A percentile compares a stretch with the other conserved stretches of the same genome.
phyloP scores from a whole-genome alignment of 2,329 filamentous ascomycete species.

The Pyricularia pennisetigena region DNA sequence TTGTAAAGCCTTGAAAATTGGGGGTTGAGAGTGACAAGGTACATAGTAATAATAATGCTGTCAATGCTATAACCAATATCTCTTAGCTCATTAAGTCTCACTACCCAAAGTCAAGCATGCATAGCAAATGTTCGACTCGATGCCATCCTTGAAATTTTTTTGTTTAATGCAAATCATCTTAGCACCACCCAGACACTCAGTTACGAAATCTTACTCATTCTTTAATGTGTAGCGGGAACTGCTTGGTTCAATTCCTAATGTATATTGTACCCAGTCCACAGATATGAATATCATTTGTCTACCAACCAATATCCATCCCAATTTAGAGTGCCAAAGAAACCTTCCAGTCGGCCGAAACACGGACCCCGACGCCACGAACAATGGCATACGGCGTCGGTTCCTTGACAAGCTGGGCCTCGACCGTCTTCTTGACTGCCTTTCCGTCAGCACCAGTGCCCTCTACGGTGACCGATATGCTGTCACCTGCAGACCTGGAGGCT shows the following conservation, averaged over 20 bases:
- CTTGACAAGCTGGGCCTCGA: constrained; percentile 44
- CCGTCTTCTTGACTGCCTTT: constrained; percentile 42
- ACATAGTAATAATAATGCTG: neutral
- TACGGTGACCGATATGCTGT: constrained; percentile 47
- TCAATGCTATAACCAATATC: neutral
- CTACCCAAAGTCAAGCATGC: neutral
- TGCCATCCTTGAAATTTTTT: neutral
- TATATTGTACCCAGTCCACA: too few species aligned
- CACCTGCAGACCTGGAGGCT: constrained; percentile 60
- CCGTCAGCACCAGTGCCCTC: constrained; percentile 43
- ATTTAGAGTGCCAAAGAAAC: constrained; percentile 22
- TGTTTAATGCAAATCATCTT: neutral
- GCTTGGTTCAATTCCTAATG: neutral
- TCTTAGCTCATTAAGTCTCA: neutral
- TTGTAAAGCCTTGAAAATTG: neutral
- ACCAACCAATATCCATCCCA: neutral
- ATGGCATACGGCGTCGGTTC: constrained; percentile 40
- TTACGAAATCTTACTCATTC: neutral
- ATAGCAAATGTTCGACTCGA: neutral
- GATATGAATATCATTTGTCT: constrained; percentile 10
- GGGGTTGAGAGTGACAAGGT: neutral
- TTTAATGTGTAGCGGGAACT: neutral
- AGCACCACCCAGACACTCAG: neutral
- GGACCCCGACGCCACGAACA: constrained; percentile 39
- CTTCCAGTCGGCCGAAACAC: constrained; percentile 45